These are phyloP conservation scores for Zelopaecilomyces penicillatus DNA, from an alignment of 2,329 filamentous ascomycete genomes.

Conservation along the genomic window DNA sequence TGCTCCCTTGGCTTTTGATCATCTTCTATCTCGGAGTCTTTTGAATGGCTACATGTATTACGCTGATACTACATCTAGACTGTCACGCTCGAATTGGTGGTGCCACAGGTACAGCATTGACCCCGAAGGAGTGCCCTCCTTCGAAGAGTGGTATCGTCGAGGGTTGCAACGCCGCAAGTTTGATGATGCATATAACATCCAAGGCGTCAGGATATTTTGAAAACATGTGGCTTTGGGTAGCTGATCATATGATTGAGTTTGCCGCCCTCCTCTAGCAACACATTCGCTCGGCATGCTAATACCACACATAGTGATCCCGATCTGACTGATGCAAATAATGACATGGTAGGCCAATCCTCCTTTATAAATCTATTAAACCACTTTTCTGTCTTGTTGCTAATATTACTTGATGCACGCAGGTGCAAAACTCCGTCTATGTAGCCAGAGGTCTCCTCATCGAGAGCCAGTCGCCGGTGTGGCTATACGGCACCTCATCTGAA, in stretches of 20 bases:
- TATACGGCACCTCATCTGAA: slow-evolving; percentile 35
- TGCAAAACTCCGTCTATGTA: slow-evolving; percentile 27
- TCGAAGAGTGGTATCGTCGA: slow-evolving; percentile 35
- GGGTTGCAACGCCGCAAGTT: slow-evolving; percentile 51
- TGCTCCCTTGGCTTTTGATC: too few species aligned
- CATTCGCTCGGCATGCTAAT: background rate
- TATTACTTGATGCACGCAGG: slow-evolving; percentile 3
- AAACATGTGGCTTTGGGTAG: slow-evolving; percentile 58
- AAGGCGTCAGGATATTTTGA: slow-evolving; percentile 41
- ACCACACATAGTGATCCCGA: slow-evolving; percentile 9
- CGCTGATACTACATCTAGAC: slow-evolving; percentile 31
- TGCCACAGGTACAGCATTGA: slow-evolving; percentile 56
- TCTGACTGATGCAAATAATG: slow-evolving; percentile 43
- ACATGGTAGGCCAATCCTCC: slow-evolving; percentile 31
- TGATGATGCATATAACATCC: slow-evolving; percentile 39
- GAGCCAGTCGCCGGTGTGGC: slow-evolving; percentile 39
- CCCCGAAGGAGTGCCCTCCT: slow-evolving; percentile 49
- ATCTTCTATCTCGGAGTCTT: too few species aligned
- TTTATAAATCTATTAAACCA: slow-evolving; percentile 30
- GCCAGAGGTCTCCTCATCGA: slow-evolving; percentile 40
- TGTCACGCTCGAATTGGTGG: slow-evolving; percentile 67
- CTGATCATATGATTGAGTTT: slow-evolving; percentile 48
- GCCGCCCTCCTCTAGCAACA: background rate
- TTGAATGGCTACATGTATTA: slow-evolving; percentile 30
- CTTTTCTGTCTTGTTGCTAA: slow-evolving; percentile 29